Evolutionary conservation across 805 yeast species (phyloP), one percentile per base, ranked within the genome.

Genomic region (Candida sakaeoensis): DNA sequence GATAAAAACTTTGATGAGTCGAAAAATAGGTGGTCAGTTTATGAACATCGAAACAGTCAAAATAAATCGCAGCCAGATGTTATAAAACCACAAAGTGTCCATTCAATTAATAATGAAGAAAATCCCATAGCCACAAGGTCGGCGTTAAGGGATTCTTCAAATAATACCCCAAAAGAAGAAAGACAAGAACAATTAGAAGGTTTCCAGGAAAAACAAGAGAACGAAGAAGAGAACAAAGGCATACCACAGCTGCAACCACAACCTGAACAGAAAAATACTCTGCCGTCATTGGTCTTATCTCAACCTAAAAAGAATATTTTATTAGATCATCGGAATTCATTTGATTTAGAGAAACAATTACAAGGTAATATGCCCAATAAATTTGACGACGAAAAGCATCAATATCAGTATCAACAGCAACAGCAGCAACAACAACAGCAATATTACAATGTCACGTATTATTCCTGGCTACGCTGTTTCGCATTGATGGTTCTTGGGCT

Each of bases 401-500:
- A n/a, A n/a, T n/a, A n/a, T n/a, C n/a, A n/a, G n/a, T n/a, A n/a
- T n/a, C n/a, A n/a, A n/a, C n/a, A n/a, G n/a, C n/a, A n/a, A n/a
- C n/a, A n/a, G n/a, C n/a, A n/a, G n/a, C n/a, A n/a, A n/a, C n/a
- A n/a, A n/a, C n/a, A 37, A 22, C 26, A 34, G 6, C 25, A 16
- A 28, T n/a, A 30, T 24, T 36, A 26, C 15, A 19, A 30, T 26
- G 15, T 30, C 8, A 12, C 13, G n/a, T 15, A 24, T 30, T 50
- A 42, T 35, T 17, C 47, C 7, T 47, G 51, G 55, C n/a, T 37
- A 5, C 34, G 41, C 30, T 64, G 63, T 48, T 22, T 42, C 4
- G 9, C 48, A 6, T 46, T 63, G 52, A 57, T 63, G 67, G 39
- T 52, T 3, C 12, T 58, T 7, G 71, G 67, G 2, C 50, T 67